These are phyloP conservation scores for Exophiala bonariae DNA, from an alignment of 2,329 filamentous ascomycete genomes.

Conservation along the genomic window DNA sequence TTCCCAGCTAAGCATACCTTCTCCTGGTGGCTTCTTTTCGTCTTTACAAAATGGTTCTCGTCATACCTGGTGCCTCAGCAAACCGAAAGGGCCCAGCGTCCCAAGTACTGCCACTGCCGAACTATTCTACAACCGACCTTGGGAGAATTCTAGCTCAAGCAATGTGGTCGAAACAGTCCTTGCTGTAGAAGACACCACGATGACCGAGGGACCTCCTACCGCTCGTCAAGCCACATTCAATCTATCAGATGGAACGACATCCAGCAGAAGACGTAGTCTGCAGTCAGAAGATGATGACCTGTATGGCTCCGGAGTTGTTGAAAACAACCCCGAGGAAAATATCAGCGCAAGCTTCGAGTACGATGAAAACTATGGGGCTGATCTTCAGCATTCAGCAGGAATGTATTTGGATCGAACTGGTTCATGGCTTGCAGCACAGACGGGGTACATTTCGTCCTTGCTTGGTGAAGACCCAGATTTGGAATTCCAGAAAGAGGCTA, in stretches of 20 bases:
- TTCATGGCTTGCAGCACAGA: conserved; percentile 81
- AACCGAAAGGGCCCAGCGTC: conserved; percentile 38
- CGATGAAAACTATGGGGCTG: conserved; percentile 72
- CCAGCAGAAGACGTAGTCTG: conserved; percentile 6
- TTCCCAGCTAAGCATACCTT: conserved; percentile 82
- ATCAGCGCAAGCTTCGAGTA: conserved; percentile 60
- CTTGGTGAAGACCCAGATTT: conserved; percentile 52
- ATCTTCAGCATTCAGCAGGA: conserved; percentile 68
- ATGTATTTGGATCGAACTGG: conserved; percentile 83
- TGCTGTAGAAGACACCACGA: conserved; percentile 52
- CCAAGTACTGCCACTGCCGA: conserved; percentile 91
- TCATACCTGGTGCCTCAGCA: conserved; percentile 69
- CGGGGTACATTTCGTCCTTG: conserved; percentile 70
- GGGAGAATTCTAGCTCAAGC: conserved; percentile 49
- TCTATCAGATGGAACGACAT: conserved; percentile 3
- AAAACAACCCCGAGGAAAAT: conserved; percentile 24
- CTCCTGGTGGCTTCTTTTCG: conserved; percentile 88
- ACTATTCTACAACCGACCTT: conserved; percentile 84
- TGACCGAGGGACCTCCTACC: conserved; percentile 65
- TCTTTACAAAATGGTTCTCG: conserved; percentile 74
- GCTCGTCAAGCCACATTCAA: conserved; percentile 45
- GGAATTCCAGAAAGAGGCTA: conserved; percentile 14
- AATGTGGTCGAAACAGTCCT: conserved; percentile 67
- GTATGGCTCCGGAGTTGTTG: conserved; percentile 19
- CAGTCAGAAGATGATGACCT: conserved; percentile 25